Base-by-base conservation (phyloP, 1,139 yeast genomes). In the Sugiyamaella grinbergsii region DNA sequence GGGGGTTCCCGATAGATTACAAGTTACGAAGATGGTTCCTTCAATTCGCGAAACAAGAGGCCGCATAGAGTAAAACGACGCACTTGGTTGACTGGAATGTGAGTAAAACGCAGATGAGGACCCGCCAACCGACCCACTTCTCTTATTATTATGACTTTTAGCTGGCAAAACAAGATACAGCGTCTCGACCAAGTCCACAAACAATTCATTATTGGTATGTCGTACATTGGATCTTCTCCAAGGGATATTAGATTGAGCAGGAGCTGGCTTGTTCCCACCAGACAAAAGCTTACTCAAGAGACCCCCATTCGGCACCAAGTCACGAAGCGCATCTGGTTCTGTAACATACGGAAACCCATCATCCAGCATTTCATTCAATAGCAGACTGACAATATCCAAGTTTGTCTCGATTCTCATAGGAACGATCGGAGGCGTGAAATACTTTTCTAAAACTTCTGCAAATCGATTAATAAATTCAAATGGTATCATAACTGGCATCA, bases 1-100 rank as follows among this genome's bases (percentile, higher is more conserved):
- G 0, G 98, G 98, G 0, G 77, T 71, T 0, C 96, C 97, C 3
- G 87, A 79, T 19, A 93, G 71, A 57, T 81, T 82, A 11, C 90
- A 81, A 1, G 82, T 76, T 56, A 88, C 79, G 46, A 77, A 75
- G 15, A 90, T 68, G 16, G 73, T 67, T 2, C 98, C 98, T 40
- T 76, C 74, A 2, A 88, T 80, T n/a, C 74, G 65, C 0, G 89
- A 86, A 16, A 77, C 61, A 3, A 81, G 65, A 0, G 85, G 83
- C 20, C 69, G 41, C 24, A 71, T 42, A 42, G 54, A 52, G 22
- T 67, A 43, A 16, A 15, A 43, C 16, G 47, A 15, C 6, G 42
- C 24, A 26, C 16, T 43, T 3, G 32, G 47, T 33, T 49, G 51
- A 24, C 19, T 50, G 28, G 33, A 46, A 49, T 24, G 52, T 23